phyloP scores from a whole-genome alignment of 2,329 filamentous ascomycete genomes.

The Biscogniauxia mediterranea region DNA sequence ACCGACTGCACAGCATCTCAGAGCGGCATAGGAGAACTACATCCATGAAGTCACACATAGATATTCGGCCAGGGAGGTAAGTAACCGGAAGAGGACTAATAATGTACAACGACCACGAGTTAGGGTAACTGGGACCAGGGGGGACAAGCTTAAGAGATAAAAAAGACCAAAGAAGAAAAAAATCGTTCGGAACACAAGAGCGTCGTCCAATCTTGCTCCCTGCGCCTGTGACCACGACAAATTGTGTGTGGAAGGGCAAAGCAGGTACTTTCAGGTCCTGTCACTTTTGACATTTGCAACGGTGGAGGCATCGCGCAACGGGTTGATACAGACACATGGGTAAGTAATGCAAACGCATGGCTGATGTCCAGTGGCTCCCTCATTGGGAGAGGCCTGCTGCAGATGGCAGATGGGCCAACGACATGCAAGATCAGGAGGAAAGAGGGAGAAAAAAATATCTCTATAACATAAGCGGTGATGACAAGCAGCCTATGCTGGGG shows the following conservation, averaged over 20 bases:
- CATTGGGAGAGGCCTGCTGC: slow-evolving; percentile 12
- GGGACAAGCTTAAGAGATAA: slow-evolving; percentile 17
- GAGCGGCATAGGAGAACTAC: neutral
- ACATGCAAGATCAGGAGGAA: slow-evolving; percentile 2
- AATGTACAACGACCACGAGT: slow-evolving; percentile 17
- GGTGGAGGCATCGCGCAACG: slow-evolving; percentile 20
- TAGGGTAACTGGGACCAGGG: slow-evolving; percentile 12
- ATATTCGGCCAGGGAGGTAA: slow-evolving; percentile 15
- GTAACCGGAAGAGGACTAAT: slow-evolving; percentile 19
- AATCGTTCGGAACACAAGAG: slow-evolving; percentile 17
- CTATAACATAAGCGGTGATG: slow-evolving; percentile 2
- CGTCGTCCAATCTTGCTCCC: slow-evolving; percentile 12
- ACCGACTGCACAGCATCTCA: slow-evolving; percentile 8
- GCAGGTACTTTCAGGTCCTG: slow-evolving; percentile 21
- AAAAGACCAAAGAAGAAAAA: slow-evolving; percentile 18
- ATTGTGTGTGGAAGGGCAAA: slow-evolving; percentile 1
- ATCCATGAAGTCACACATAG: slow-evolving; percentile 19
- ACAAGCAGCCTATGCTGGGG: neutral
- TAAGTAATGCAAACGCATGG: slow-evolving; percentile 27
- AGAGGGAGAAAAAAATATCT: too few species aligned
- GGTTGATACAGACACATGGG: slow-evolving; percentile 25
- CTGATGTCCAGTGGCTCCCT: slow-evolving; percentile 11
- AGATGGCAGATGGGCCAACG: slow-evolving; percentile 4
- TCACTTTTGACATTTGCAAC: slow-evolving; percentile 19
- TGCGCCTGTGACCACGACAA: slow-evolving; percentile 9